A percentile compares a stretch with the other conserved stretches of the same genome.
These are phyloP conservation scores for Penicillium chermesinum DNA, from an alignment of 495 filamentous ascomycete genomes.

Conservation along the genomic window DNA sequence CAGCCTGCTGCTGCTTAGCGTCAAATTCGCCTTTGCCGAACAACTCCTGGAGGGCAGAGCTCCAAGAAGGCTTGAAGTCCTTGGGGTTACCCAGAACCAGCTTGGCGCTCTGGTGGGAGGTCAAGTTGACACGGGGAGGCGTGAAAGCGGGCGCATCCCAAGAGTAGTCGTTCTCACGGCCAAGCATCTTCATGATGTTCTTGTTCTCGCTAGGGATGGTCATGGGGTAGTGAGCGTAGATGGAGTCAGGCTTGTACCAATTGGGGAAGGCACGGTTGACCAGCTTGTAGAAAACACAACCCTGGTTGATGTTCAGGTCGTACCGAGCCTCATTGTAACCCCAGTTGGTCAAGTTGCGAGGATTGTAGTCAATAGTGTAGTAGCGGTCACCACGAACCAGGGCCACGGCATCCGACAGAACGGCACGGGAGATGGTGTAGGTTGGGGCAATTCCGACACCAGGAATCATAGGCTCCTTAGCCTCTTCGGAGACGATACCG, in stretches of 20 bases:
- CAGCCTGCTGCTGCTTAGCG: constrained; percentile 41
- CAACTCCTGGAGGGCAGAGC: constrained; percentile 48
- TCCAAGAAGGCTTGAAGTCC: constrained; percentile 64
- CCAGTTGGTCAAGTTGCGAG: constrained; percentile 75
- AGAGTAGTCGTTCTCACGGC: constrained; percentile 64
- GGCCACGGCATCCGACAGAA: constrained; percentile 50
- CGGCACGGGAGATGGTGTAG: constrained; percentile 53
- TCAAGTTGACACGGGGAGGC: constrained; percentile 48
- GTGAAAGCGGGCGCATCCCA: constrained; percentile 58
- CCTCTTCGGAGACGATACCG: constrained; percentile 51
- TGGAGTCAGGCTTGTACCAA: constrained; percentile 71
- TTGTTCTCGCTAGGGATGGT: constrained; percentile 69
- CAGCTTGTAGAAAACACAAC: constrained; percentile 82
- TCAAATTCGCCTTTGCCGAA: constrained; percentile 48
- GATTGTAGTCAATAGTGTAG: constrained; percentile 62
- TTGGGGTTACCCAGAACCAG: constrained; percentile 55
- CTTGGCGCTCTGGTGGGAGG: constrained; percentile 58
- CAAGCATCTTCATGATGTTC: constrained; percentile 68
- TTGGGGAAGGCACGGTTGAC: constrained; percentile 74
- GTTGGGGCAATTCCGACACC: constrained; percentile 54
- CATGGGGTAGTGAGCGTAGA: constrained; percentile 88
- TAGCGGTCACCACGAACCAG: constrained; percentile 51
- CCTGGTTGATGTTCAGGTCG: constrained; percentile 68
- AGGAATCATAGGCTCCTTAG: constrained; percentile 49
- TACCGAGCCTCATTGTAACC: constrained; percentile 69